These are phyloP conservation scores for Arthroderma uncinatum DNA, from an alignment of 2,329 filamentous ascomycete species.

Conservation along the genomic window DNA sequence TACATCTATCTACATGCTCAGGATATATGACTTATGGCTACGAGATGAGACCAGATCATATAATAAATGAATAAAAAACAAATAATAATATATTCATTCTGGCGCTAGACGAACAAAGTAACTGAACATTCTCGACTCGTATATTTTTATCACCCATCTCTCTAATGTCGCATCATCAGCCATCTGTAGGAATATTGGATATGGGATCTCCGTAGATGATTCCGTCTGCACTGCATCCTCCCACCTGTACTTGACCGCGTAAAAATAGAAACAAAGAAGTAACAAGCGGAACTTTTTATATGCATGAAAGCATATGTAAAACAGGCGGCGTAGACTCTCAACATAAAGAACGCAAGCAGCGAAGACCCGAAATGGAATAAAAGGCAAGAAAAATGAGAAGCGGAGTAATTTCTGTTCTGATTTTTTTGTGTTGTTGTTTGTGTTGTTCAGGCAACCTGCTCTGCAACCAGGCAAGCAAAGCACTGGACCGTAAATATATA, in stretches of 20 bases:
- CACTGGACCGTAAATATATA: too few species aligned
- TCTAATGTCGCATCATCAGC: too few species aligned
- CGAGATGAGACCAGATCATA: too few species aligned
- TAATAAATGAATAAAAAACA: neutral
- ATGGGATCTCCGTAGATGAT: too few species aligned
- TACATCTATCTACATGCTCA: neutral
- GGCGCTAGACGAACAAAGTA: neutral
- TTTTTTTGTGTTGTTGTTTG: neutral
- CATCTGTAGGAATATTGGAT: too few species aligned
- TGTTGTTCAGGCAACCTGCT: too few species aligned
- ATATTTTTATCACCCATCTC: too few species aligned
- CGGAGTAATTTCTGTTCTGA: neutral
- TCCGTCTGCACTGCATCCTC: too few species aligned
- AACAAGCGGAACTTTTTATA: too few species aligned
- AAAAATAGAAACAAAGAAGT: neutral
- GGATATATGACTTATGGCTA: too few species aligned
- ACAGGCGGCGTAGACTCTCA: neutral
- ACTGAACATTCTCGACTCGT: neutral
- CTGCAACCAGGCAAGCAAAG: too few species aligned
- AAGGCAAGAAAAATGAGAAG: neutral
- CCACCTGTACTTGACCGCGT: too few species aligned
- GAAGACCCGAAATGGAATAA: neutral
- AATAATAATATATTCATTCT: neutral
- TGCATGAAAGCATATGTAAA: neutral
- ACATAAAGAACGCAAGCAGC: neutral